Evolutionary conservation across 1,139 yeast species (phyloP).

Genomic region (Yamadazyma triangularis): DNA sequence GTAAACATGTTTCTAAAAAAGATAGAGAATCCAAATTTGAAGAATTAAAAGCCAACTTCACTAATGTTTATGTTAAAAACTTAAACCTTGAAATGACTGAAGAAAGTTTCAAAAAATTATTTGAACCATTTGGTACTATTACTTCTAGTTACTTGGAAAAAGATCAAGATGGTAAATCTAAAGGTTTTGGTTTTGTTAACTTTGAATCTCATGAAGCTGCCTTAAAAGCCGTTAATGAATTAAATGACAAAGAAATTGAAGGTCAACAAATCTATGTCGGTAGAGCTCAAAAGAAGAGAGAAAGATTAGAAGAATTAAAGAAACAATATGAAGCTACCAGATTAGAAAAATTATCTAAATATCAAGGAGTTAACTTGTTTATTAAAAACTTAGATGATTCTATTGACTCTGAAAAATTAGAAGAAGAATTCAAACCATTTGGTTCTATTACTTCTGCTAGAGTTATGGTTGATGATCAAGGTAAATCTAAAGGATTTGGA

Average conservation of each 20-base stretch:
- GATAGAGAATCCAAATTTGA: conserved; percentile 95
- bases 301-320: conserved; percentile 95
- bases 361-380: conserved; percentile 97
- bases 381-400: conserved; percentile 94
- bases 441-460: conserved; percentile 96
- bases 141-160: conserved; percentile 81
- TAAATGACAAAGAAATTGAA: conserved; percentile 81
- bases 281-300: conserved; percentile 99
- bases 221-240: conserved; percentile 83
- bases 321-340: conserved; percentile 92
- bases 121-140: conserved; percentile 71
- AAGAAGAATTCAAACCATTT: conserved; percentile 88
- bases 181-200: conserved; percentile 96
- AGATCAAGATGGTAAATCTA: conserved; percentile 85
- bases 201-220: conserved; percentile 86
- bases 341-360: conserved; percentile 88
- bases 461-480: conserved; percentile 93
- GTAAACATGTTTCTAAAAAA: conserved; percentile 87
- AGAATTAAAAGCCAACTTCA: conserved; percentile 88
- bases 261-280: conserved; percentile 92
- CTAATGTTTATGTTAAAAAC: conserved; percentile 94
- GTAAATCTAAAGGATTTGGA: conserved; percentile 97
- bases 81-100: conserved; percentile 67
- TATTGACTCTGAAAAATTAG: conserved; percentile 85
- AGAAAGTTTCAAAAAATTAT: conserved; percentile 70